Evolutionary conservation across 2,329 filamentous ascomycete genomes (phyloP).

Genomic region (Aschersonia sp.): DNA sequence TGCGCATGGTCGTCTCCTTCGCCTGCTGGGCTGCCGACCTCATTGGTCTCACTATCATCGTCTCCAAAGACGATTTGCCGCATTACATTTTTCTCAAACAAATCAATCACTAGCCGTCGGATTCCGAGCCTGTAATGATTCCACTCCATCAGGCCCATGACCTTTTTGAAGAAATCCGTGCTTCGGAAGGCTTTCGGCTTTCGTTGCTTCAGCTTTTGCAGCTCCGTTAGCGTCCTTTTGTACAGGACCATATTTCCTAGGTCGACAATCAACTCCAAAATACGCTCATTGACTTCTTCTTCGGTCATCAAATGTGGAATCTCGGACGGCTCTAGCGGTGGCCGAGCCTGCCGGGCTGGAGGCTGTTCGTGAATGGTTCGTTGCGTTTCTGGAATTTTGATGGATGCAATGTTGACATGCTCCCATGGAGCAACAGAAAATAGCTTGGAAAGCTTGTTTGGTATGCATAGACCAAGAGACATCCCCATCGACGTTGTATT

Average conservation of each 20-base stretch:
- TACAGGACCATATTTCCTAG: slow-evolving; percentile 88
- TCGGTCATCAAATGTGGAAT: slow-evolving; percentile 36
- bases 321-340: slow-evolving; percentile 27
- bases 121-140: slow-evolving; percentile 83
- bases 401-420: slow-evolving; percentile 31
- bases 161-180: slow-evolving; percentile 66
- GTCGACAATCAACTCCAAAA: slow-evolving; percentile 74
- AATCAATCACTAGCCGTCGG: slow-evolving; percentile 78
- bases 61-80: slow-evolving; percentile 66
- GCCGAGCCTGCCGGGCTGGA: slow-evolving; percentile 24
- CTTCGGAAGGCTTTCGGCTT: slow-evolving; percentile 64
- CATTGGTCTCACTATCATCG: slow-evolving; percentile 44
- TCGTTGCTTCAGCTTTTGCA: slow-evolving; percentile 65
- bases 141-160: slow-evolving; percentile 71
- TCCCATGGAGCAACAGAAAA: slow-evolving; percentile 56
- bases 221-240: slow-evolving; percentile 71
- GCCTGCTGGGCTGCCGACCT: slow-evolving; percentile 36
- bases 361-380: slow-evolving; percentile 34
- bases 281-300: slow-evolving; percentile 57
- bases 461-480: slow-evolving; percentile 79
- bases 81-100: slow-evolving; percentile 86
- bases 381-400: slow-evolving; percentile 34
- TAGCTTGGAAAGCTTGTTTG: slow-evolving; percentile 61
- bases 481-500: slow-evolving; percentile 72
- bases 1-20: slow-evolving; percentile 41